These are phyloP conservation scores for Geum urbanum DNA, from an alignment of 306 rosid species.

Conservation along the genomic window DNA sequence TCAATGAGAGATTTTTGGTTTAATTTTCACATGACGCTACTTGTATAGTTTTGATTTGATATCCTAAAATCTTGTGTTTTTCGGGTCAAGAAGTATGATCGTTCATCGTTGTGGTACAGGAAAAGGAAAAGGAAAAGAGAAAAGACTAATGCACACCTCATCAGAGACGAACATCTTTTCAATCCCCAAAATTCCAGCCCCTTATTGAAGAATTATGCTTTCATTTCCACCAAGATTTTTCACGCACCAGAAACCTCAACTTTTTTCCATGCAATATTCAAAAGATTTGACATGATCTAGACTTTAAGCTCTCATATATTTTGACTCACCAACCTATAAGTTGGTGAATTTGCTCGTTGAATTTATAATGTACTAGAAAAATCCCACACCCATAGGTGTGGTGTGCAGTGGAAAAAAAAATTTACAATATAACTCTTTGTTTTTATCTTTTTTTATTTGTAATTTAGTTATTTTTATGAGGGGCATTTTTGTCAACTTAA, in stretches of 20 bases:
- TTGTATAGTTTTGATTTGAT: not conserved
- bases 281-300: conserved; percentile 7
- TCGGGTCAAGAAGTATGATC: conserved; percentile 24
- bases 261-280: conserved; percentile 16
- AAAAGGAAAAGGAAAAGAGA: not conserved
- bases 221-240: not conserved
- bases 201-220: conserved; percentile 12
- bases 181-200: conserved; percentile 24
- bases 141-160: conserved; percentile 20
- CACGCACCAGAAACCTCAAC: not conserved
- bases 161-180: conserved; percentile 29
- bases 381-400: no score
- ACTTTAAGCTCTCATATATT: conserved; percentile 22
- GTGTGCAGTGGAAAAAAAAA: no score
- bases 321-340: conserved; percentile 22
- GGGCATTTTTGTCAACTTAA: no score
- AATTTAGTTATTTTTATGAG: no score
- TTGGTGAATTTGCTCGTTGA: conserved; percentile 12
- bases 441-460: no score
- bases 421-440: no score
- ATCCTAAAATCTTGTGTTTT: conserved; percentile 30
- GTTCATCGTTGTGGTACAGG: not conserved
- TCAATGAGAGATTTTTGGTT: conserved; percentile 2
- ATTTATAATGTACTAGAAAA: not conserved
- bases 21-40: not conserved